These are phyloP conservation scores for Penicillium janthinellum DNA, from an alignment of 2,329 filamentous ascomycete genomes.

Conservation along the genomic window DNA sequence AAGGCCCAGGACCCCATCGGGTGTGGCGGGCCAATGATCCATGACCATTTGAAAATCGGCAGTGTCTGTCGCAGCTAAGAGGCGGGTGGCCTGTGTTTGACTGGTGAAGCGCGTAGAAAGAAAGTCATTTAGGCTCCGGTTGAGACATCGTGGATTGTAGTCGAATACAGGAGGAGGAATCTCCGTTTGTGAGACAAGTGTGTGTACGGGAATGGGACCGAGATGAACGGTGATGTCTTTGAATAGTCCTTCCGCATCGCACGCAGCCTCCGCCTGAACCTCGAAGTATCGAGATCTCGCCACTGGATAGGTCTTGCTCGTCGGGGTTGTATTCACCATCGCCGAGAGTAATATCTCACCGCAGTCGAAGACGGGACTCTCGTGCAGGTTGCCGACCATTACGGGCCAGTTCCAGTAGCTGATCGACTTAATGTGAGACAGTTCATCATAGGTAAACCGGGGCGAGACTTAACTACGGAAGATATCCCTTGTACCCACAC, in stretches of 20 bases:
- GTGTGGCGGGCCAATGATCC: conserved; percentile 36
- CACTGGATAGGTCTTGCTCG: conserved; percentile 27
- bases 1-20: conserved; percentile 37
- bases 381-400: conserved; percentile 38
- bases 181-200: conserved; percentile 11
- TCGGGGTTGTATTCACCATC: conserved; percentile 43
- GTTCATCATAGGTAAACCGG: neutral
- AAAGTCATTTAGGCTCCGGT: conserved; percentile 28
- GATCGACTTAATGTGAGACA: neutral
- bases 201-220: conserved; percentile 26
- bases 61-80: conserved; percentile 27
- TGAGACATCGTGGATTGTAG: conserved; percentile 34
- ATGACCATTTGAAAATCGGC: conserved; percentile 39
- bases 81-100: conserved; percentile 13
- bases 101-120: conserved; percentile 32
- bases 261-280: conserved; percentile 44
- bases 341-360: conserved; percentile 47
- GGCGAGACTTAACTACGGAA: conserved; percentile 17
- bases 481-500: conserved; percentile 40
- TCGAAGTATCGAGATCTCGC: conserved; percentile 43
- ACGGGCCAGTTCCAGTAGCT: conserved; percentile 52
- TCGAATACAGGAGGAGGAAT: conserved; percentile 24
- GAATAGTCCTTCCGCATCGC: conserved; percentile 34
- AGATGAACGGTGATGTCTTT: conserved; percentile 38
- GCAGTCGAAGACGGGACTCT: conserved; percentile 53